A percentile compares a stretch with the other conserved stretches of the same genome.
phyloP scores from a whole-genome alignment of 192 early-diverging fungal species.

The Linnemannia hyalina region DNA sequence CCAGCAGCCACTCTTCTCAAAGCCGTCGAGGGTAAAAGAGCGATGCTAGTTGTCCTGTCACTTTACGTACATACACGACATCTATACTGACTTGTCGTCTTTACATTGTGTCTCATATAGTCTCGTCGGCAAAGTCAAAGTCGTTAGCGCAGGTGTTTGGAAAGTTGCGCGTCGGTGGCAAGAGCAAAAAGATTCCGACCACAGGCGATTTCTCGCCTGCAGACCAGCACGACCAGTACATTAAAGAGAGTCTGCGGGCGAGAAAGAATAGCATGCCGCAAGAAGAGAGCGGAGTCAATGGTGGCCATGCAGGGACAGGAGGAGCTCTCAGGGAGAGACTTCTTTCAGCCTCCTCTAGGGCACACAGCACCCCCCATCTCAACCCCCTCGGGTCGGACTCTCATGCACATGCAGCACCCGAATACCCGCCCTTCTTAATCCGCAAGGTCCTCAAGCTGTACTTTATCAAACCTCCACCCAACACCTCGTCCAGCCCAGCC shows the following conservation, averaged over 20 bases:
- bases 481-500: constrained; percentile 10
- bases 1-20: not conserved
- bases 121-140: constrained; percentile 16
- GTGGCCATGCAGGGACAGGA: not conserved
- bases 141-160: constrained; percentile 30
- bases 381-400: not conserved
- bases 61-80: not conserved
- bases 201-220: constrained; percentile 39
- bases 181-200: constrained; percentile 18
- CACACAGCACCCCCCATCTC: constrained; percentile 21
- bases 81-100: not conserved
- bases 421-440: constrained; percentile 30
- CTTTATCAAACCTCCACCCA: constrained; percentile 43
- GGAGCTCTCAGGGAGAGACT: constrained; percentile 5
- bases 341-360: not conserved
- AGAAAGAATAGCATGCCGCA: constrained; percentile 14
- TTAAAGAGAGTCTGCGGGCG: constrained; percentile 22
- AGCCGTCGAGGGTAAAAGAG: constrained; percentile 6
- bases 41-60: not conserved
- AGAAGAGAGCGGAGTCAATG: not conserved
- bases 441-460: constrained; percentile 51
- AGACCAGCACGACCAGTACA: constrained; percentile 25
- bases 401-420: not conserved
- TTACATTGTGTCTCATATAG: not conserved
- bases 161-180: constrained; percentile 33